These are phyloP conservation scores for Xylaria palmicola DNA, from an alignment of 495 filamentous ascomycete species.

Conservation along the genomic window DNA sequence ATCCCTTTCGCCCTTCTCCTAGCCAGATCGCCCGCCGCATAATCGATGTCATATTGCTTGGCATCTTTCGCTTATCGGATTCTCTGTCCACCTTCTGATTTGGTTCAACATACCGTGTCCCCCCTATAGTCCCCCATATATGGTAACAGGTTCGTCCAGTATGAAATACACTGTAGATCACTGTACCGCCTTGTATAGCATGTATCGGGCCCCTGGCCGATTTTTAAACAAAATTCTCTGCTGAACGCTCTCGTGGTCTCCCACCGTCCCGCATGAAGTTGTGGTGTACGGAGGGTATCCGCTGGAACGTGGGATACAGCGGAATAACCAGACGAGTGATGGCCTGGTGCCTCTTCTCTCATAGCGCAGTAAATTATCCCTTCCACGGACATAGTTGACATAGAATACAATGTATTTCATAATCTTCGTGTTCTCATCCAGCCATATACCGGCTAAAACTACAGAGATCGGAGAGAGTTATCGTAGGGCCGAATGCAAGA, in stretches of 20 bases:
- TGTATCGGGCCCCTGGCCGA: too few species aligned
- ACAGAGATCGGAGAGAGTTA: not conserved
- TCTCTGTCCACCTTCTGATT: not conserved
- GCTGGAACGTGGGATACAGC: too few species aligned
- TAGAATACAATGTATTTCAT: not conserved
- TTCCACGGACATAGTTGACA: not conserved
- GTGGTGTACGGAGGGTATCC: too few species aligned
- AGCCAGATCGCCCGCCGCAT: not conserved
- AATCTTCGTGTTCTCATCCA: not conserved
- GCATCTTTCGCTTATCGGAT: slow-evolving; percentile 16
- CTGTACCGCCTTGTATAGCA: too few species aligned
- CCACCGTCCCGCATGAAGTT: too few species aligned
- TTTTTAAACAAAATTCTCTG: too few species aligned
- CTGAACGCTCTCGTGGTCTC: too few species aligned
- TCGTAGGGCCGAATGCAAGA: not conserved
- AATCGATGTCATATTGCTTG: slow-evolving; percentile 11
- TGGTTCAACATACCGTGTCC: not conserved
- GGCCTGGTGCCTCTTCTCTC: not conserved
- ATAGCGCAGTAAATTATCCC: not conserved
- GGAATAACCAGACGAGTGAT: not conserved
- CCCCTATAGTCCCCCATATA: not conserved
- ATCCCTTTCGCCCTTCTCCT: not conserved
- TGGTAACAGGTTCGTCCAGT: not conserved
- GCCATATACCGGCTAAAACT: not conserved
- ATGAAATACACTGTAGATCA: too few species aligned